phyloP scores from a whole-genome alignment of 2,329 filamentous ascomycete genomes.

The Aspergillus awamori region DNA sequence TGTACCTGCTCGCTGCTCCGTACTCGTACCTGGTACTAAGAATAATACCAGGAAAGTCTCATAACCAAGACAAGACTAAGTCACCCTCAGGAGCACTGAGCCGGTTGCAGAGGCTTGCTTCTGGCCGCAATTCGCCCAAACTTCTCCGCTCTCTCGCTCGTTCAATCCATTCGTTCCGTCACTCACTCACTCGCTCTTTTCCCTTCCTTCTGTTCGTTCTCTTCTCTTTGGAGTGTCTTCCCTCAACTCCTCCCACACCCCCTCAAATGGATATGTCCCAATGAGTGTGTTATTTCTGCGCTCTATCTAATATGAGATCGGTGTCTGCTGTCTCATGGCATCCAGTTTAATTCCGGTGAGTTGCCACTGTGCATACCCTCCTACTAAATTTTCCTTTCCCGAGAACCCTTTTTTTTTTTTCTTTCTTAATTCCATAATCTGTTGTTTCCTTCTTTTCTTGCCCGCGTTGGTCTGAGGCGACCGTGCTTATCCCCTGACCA shows the following conservation, averaged over 20 bases:
- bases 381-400: not conserved
- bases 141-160: slow-evolving; percentile 27
- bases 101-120: slow-evolving; percentile 11
- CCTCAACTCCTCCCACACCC: not conserved
- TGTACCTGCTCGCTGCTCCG: too few relatives aligned
- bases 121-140: slow-evolving; percentile 7
- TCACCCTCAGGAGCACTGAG: slow-evolving; percentile 1
- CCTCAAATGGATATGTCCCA: not conserved
- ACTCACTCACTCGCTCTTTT: slow-evolving; percentile 25
- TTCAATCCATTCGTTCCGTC: slow-evolving; percentile 24
- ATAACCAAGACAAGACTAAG: not conserved
- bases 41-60: not conserved
- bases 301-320: slow-evolving; percentile 13
- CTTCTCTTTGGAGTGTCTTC: slow-evolving; percentile 8
- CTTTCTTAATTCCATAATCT: not conserved
- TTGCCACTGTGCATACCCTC: not conserved
- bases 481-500: slow-evolving; percentile 18
- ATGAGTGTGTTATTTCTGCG: slow-evolving; percentile 8
- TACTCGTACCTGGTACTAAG: not conserved
- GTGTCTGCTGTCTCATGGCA: slow-evolving; percentile 13
- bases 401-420: not conserved
- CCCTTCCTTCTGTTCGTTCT: slow-evolving; percentile 15
- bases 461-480: not conserved
- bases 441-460: not conserved
- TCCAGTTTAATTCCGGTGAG: slow-evolving; percentile 13